Evolutionary conservation across 2,329 filamentous ascomycete species (phyloP).

Genomic region (Aspergillus fischeri): DNA sequence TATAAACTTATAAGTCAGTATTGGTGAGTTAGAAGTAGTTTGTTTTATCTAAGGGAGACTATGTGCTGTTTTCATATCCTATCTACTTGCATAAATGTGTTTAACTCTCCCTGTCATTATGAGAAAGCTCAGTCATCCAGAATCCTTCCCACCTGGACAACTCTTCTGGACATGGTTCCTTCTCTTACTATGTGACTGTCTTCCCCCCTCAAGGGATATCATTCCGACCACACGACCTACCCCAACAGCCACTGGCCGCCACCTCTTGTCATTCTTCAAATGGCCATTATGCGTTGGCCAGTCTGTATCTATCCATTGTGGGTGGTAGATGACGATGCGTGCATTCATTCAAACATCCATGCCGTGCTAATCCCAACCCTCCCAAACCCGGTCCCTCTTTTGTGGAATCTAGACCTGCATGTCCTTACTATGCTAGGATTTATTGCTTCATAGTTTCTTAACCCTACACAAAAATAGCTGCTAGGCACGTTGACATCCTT

Average conservation of each 20-base stretch:
- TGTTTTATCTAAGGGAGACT: background rate
- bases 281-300: background rate
- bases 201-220: slow-evolving; percentile 5
- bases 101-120: background rate
- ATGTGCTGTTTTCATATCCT: background rate
- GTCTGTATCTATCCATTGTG: background rate
- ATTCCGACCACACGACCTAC: slow-evolving; percentile 9
- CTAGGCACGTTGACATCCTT: background rate
- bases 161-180: background rate
- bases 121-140: too few relatives aligned
- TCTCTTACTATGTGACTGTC: background rate
- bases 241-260: slow-evolving; percentile 6
- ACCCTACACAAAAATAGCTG: background rate
- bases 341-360: background rate
- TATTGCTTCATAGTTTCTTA: background rate
- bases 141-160: background rate
- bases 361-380: background rate
- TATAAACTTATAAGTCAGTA: background rate
- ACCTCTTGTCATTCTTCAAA: slow-evolving; percentile 9
- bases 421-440: background rate
- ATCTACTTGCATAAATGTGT: background rate
- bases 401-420: background rate
- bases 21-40: background rate
- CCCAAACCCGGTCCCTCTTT: background rate
- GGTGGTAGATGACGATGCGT: background rate